Base-by-base conservation (phyloP, 305 asterid genomes). In the Fraxinus xanthoxyloides region DNA sequence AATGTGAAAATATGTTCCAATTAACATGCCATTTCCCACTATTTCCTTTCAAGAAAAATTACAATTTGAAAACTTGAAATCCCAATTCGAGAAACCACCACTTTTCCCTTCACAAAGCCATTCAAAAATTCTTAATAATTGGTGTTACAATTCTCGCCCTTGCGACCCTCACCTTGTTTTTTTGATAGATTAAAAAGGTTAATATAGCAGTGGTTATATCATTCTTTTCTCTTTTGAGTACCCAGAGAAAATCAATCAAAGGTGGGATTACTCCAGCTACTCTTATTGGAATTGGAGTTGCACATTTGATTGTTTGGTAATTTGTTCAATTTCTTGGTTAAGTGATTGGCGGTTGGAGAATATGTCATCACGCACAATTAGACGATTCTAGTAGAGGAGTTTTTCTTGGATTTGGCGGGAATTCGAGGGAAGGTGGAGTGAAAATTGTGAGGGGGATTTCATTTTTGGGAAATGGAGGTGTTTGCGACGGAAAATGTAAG, bases 51-150 rank as follows among this genome's bases (percentile, higher is more conserved):
- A 32, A 32, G 36, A 32, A 32, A 4, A 32, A 32, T 4, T 32
- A 0, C 36, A 32, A 32, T 32, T 32, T 32, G 36, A 32, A 32
- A 32, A 32, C 36, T 32, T 4, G 36, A 32, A 32, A 32, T 32
- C 36, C 36, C 36, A 32, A 32, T 32, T 6, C 35, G 5, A 32
- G 5, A 32, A 32, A 1, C 99, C 84, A 91, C 86, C 99, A 95
- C 94, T 72, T 98, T 98, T 2, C 97, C 92, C 36, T 32, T 32
- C 7, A 32, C 36, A 32, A 32, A 32, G 0, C 36, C 36, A 32
- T 32, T 12, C 95, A 97, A 0, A 92, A 94, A 82, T 95, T 97
- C 90, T 90, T 94, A n/a, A 94, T 86, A 7, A 94, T 87, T 1
- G 95, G 97, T 23, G 90, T 85, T 7, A 89, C 92, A 13, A 89